Conservation (phyloP, 139 green algal genomes). For the Micractinium conductrix region DNA sequence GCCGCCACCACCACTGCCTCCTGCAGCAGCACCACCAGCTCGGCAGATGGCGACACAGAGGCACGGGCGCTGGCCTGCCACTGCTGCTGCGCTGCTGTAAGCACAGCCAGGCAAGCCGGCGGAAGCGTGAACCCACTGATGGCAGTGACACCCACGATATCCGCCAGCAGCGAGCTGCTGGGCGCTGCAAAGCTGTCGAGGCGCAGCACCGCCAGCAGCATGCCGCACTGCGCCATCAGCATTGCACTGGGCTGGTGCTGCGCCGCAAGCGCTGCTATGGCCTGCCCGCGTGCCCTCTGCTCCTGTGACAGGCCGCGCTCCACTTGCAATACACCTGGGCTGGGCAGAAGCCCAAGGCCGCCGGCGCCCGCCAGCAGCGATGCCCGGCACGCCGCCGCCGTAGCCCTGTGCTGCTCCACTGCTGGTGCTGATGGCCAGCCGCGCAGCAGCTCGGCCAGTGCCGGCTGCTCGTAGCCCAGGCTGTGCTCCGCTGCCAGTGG, state of each 20-base stretch:
- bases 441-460: background rate
- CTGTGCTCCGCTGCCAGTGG: background rate
- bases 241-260: background rate
- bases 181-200: background rate
- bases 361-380: background rate
- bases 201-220: background rate
- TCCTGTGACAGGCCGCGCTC: background rate
- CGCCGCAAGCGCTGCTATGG: background rate
- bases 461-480: background rate
- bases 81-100: background rate
- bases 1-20: background rate
- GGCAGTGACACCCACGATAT: background rate
- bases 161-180: background rate
- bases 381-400: background rate
- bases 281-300: background rate
- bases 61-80: too few relatives aligned
- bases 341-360: background rate
- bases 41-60: background rate
- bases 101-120: background rate
- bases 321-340: background rate
- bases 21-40: slow-evolving; percentile 10
- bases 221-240: background rate
- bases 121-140: background rate
- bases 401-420: too few relatives aligned
- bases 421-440: background rate